Base-by-base conservation (phyloP, 805 yeast genomes). In the Scheffersomyces coipomensis region DNA sequence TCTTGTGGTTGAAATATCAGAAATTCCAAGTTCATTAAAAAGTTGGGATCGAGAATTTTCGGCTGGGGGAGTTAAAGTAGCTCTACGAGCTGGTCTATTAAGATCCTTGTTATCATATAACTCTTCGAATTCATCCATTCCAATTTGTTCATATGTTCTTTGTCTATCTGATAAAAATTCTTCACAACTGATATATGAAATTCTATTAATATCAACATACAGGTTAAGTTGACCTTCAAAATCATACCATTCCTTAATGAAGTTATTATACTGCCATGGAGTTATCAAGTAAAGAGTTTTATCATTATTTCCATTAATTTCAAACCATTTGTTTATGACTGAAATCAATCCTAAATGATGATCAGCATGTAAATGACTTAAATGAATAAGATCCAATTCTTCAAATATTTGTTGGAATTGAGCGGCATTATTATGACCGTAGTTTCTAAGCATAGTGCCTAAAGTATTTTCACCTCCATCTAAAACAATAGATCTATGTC, bases 401-500 rank as follows among this genome's bases (percentile, higher is more conserved):
- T 62, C 47, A 45, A 90, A 70, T 2, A 85, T 60, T 17, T 55
- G 53, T 19, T 43, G 40, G 19, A 58, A 47, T 25, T 68, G 68
- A 2, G 53, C 51, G 2, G 68, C 46, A 13, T 73, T 72, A 1
- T 64, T 66, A 8, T 69, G 66, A 0, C 82, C 81, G 45, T 79
- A 79, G 40, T 78, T 68, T 48, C 98, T 75, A 23, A 66, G 57
- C 44, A 93, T 60, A 0, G 86, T 64, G 2, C 95, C 96, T 17
- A 84, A 52, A 0, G 98, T 88, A 43, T 88, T 89, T 56, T 93
- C 99, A 13, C 99, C 99, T n/a, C 93, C 96, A 62, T 93, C 99
- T 26, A 93, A 63, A 17, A 93, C 49, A 0, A 86, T 56, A 2
- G 83, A 60, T 46, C 76, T 64, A 51, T 56, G 71, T 5, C 38